Base-by-base conservation (phyloP, 345 rosid species). In the Durio zibethinus region DNA sequence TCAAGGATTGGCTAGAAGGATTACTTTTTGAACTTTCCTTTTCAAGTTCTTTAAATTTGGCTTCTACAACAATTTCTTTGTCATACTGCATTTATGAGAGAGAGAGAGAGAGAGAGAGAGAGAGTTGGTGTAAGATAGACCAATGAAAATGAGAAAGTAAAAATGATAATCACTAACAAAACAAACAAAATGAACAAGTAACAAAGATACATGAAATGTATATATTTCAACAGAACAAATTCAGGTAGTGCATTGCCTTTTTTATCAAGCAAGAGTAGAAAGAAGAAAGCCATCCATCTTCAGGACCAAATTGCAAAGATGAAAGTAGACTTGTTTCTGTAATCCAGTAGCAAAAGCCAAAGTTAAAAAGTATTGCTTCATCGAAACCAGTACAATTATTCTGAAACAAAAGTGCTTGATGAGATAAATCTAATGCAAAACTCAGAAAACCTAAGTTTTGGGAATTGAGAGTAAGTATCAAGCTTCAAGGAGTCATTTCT, bases 221-320 rank as follows among this genome's bases (percentile, higher is more conserved):
- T 14, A 27, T 31, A 45, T 47, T 18, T 10, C 10, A 31, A 52
- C 42, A 62, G 50, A 61, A 27, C 15, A 36, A 10, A 50, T 20
- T 61, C 35, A 78, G 47, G 52, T 64, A 70, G 45, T 52, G 23
- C 0, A 54, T 79, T 84, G 89, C 98, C 94, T 96, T 94, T 82
- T 93, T 93, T 53, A 87, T 87, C 87, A 96, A 86, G 81, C 99
- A 96, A n/a, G 94, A 91, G 83, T 93, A 96, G 87, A 96, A 93
- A 61, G 94, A 87, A 72, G 94, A 90, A 71, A 93, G 95, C 97
- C 99, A 96, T 29, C 86, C 93, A 83, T 96, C 98, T 87, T 89
- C 94, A 62, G 91, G 87, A 80, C 90, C 93, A 81, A 96, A 92
- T 78, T 92, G 92, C 81, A 93, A 83, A 11, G 97, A 88, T 31